These are phyloP conservation scores for Anthracocystis walkeri DNA, from an alignment of 1,284 basidiomycete genomes.

Conservation along the genomic window DNA sequence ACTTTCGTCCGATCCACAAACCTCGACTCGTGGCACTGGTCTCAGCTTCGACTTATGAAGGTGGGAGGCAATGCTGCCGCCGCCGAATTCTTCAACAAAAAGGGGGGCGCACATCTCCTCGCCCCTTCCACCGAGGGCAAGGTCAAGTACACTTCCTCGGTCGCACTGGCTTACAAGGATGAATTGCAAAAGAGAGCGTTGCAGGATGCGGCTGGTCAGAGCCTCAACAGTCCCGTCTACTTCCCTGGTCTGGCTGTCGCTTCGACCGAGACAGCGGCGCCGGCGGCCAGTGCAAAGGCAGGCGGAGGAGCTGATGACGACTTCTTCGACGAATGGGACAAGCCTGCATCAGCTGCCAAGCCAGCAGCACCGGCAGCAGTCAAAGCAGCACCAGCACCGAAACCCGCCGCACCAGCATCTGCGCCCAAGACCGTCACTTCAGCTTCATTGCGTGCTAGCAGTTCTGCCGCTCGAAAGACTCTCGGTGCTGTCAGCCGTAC, in stretches of 20 bases:
- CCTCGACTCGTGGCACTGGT: constrained; percentile 92
- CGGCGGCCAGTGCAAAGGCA: constrained; percentile 51
- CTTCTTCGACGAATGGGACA: constrained; percentile 97
- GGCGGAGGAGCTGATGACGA: constrained; percentile 80
- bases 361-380: constrained; percentile 34
- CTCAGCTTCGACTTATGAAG: constrained; percentile 95
- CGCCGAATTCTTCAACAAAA: constrained; percentile 87
- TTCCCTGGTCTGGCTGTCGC: constrained; percentile 71
- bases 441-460: constrained; percentile 51
- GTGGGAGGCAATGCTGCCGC: constrained; percentile 92
- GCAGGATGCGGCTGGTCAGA: constrained; percentile 75
- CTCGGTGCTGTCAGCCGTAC: constrained; percentile 51
- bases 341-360: constrained; percentile 72
- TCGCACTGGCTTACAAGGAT: constrained; percentile 90
- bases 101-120: constrained; percentile 81
- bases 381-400: constrained; percentile 35
- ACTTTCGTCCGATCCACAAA: constrained; percentile 97
- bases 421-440: constrained; percentile 61
- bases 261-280: constrained; percentile 66
- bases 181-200: constrained; percentile 85
- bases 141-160: constrained; percentile 86
- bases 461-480: constrained; percentile 48
- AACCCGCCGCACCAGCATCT: constrained; percentile 27
- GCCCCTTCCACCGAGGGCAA: constrained; percentile 80
- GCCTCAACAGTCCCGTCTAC: constrained; percentile 59